Evolutionary conservation across 768 basidiomycete species (phyloP).

Genomic region (Coprinopsis cinerea): DNA sequence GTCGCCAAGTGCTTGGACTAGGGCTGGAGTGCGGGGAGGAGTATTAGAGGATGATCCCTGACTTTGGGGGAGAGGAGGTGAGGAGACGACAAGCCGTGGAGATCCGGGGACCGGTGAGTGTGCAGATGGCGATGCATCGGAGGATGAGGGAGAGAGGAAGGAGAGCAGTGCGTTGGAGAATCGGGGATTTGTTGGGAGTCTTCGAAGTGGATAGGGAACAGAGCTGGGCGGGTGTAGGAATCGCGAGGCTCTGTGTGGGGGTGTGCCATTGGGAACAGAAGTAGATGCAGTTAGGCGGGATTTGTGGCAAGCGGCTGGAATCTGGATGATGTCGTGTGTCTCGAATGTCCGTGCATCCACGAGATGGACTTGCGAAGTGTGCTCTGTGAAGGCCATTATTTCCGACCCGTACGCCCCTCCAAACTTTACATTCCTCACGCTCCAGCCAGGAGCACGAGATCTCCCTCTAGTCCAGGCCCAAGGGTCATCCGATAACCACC

Average conservation of each 20-base stretch:
- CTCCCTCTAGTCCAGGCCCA: slow-evolving; percentile 61
- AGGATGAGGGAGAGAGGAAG: slow-evolving; percentile 4
- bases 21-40: slow-evolving; percentile 20
- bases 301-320: slow-evolving; percentile 30
- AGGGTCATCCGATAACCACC: slow-evolving; percentile 56
- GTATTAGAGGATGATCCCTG: slow-evolving; percentile 10
- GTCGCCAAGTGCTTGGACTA: slow-evolving; percentile 50
- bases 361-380: slow-evolving; percentile 76
- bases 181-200: not conserved
- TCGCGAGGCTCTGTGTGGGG: not conserved
- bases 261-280: not conserved
- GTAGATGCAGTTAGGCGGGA: slow-evolving; percentile 16
- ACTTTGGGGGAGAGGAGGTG: not conserved
- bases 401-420: slow-evolving; percentile 52
- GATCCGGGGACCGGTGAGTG: slow-evolving; percentile 6
- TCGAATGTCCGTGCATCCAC: slow-evolving; percentile 87
- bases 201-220: not conserved
- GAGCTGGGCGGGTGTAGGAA: slow-evolving; percentile 1
- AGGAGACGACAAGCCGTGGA: slow-evolving; percentile 1
- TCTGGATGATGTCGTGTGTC: slow-evolving; percentile 59
- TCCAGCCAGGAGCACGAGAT: slow-evolving; percentile 70
- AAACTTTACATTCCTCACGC: slow-evolving; percentile 84
- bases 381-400: slow-evolving; percentile 89
- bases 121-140: not conserved
- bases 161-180: slow-evolving; percentile 1